These are phyloP conservation scores for Nicotiana tabacum DNA, from an alignment of 257 asterid species.

Conservation along the genomic window DNA sequence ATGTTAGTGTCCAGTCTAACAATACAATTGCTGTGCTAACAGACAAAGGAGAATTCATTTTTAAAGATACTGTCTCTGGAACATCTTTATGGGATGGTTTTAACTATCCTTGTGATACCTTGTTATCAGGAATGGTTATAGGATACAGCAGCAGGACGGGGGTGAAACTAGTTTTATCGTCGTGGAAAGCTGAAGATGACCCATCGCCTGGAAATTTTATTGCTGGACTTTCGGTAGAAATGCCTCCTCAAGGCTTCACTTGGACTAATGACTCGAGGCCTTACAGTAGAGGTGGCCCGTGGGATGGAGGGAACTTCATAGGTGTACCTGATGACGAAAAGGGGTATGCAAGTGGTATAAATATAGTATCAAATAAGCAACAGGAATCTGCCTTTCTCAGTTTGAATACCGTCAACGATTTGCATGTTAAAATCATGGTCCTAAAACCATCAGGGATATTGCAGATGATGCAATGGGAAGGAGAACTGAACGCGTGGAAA, in stretches of 20 bases:
- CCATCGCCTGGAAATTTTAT: conserved; percentile 18
- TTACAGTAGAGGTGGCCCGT: conserved; percentile 20
- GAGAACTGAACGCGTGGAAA: neutral
- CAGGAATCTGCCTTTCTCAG: conserved; percentile 10
- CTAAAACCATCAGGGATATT: conserved; percentile 4
- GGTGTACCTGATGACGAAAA: neutral
- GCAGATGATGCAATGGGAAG: neutral
- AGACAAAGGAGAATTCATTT: conserved; percentile 15
- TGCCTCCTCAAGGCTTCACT: conserved; percentile 15
- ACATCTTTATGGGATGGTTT: conserved; percentile 16
- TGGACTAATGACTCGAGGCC: conserved; percentile 14
- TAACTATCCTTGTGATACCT: conserved; percentile 7
- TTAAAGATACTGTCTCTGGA: conserved; percentile 14
- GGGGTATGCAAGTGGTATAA: conserved; percentile 15
- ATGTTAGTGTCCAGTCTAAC: conserved; percentile 4
- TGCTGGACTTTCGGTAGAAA: conserved; percentile 5
- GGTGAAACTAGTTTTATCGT: neutral
- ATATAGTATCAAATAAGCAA: neutral
- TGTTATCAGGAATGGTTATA: conserved; percentile 6
- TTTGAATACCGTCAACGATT: neutral
- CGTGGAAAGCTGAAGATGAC: conserved; percentile 18
- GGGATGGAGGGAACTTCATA: conserved; percentile 19
- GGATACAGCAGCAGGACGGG: conserved; percentile 11
- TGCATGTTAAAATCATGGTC: neutral
- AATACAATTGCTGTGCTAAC: conserved; percentile 12